phyloP scores from a whole-genome alignment of 75 land plant genomes.

The Pinus tabuliformis region DNA sequence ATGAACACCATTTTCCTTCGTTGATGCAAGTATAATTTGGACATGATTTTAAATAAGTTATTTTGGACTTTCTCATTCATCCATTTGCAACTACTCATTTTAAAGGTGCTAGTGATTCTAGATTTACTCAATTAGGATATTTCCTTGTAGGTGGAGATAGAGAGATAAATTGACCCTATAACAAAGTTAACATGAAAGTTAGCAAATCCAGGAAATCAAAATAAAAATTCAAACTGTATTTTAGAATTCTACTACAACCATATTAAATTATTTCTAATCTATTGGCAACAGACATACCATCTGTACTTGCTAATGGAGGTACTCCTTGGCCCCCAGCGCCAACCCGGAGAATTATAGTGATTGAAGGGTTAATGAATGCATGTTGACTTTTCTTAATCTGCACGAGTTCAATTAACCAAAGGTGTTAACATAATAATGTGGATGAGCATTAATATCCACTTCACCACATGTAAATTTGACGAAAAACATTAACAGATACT shows the following conservation, averaged over 20 bases:
- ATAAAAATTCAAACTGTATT: no score
- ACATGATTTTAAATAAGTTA: no score
- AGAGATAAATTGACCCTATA: no score
- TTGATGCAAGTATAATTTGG: no score
- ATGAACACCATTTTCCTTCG: no score
- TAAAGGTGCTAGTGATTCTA: no score
- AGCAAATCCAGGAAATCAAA: background rate
- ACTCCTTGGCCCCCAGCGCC: conserved; percentile 99
- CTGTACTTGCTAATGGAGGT: conserved; percentile 93
- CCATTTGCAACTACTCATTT: no score
- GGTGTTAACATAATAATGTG: conserved; percentile 4
- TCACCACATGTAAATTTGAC: background rate
- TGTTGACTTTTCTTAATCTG: conserved; percentile 97
- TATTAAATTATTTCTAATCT: background rate
- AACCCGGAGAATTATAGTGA: conserved; percentile 87
- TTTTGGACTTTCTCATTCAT: no score
- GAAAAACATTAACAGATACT: background rate
- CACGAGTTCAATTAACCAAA: background rate
- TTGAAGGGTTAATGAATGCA: conserved; percentile 95
- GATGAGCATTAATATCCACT: background rate
- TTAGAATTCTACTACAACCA: background rate
- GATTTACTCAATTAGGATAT: no score
- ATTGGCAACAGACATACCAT: conserved; percentile 53
- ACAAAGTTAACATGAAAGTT: no score
- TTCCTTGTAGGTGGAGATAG: no score